These are phyloP conservation scores for Mycena sanguinolenta DNA, from an alignment of 768 basidiomycete species.

Conservation along the genomic window DNA sequence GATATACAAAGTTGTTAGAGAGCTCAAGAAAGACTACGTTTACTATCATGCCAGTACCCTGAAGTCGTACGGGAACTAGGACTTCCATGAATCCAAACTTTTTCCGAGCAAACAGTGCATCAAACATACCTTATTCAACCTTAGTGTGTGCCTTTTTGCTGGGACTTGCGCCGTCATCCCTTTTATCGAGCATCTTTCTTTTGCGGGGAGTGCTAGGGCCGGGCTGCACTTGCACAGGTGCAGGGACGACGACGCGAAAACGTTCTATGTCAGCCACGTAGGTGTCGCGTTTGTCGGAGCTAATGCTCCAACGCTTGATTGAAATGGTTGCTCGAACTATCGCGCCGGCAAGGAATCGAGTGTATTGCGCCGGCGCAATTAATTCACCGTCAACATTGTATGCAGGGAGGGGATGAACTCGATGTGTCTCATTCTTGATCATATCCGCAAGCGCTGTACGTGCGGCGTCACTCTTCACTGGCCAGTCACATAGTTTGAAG, in stretches of 20 bases:
- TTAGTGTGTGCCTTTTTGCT: no score
- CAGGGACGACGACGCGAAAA: neutral
- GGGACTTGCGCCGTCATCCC: no score
- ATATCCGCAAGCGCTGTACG: neutral
- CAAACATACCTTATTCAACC: no score
- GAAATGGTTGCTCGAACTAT: constrained; percentile 1
- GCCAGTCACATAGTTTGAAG: neutral
- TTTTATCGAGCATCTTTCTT: no score
- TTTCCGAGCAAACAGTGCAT: no score
- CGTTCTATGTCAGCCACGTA: constrained; percentile 4
- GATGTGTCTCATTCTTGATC: constrained; percentile 4
- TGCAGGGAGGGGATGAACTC: neutral
- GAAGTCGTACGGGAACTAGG: no score
- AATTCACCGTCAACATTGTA: neutral
- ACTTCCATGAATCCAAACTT: no score
- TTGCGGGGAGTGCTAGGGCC: no score
- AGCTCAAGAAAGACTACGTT: no score
- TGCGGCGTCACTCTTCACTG: neutral
- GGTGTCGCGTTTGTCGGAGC: neutral
- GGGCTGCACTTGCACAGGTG: no score
- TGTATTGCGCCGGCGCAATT: neutral
- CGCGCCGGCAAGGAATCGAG: neutral
- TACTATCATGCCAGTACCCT: no score
- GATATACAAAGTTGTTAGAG: no score
- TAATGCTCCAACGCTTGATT: neutral